Evolutionary conservation across 768 basidiomycete species (phyloP), one percentile per base, ranked within the genome.

Genomic region (Panaeolus cyanescens): DNA sequence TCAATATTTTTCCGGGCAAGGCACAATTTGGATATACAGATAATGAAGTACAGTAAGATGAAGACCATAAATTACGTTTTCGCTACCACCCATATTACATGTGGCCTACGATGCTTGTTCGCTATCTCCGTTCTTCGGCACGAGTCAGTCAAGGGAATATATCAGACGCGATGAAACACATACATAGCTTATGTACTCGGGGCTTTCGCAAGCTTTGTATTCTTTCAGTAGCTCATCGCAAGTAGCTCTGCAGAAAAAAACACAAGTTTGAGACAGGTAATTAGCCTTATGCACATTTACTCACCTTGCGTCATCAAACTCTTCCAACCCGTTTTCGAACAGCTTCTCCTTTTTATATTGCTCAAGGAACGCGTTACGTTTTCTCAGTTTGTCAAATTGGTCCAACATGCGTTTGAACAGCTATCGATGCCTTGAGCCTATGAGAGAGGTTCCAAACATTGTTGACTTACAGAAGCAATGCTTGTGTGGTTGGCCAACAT

Each of bases 401-500:
- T 96, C 91, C 55, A 99, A 77, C 88, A 96, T 96, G 1, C 95
- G 89, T 75, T 95, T 94, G 81, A 99, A 98, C 39, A 99, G 76
- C 95, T 96, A 70, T 53, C 32, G 30, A 32, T 20, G 58, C 12
- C 57, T 56, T 58, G 22, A 55, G 42, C 42, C 60, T 2, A 31
- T 19, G 30, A 53, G 34, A n/a, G 17, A 34, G 12, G 33, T 22
- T 6, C 45, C 56, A 58, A 66, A 53, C 56, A 17, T 54, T 22
- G 33, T 39, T 8, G 8, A 83, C 91, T 37, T 66, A 96, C 93
- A 32, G 95, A 95, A 28, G 94, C 94, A 61, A 99, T 95, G 68
- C 95, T 95, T n/a, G 97, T 99, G 73, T 99, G 97, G 68, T 99
- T 99, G 9, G 96, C 97, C 55, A 99, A 85, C 97, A 99, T 99